phyloP scores from a whole-genome alignment of 2,329 filamentous ascomycete species.

The Aspergillus pseudonomiae region DNA sequence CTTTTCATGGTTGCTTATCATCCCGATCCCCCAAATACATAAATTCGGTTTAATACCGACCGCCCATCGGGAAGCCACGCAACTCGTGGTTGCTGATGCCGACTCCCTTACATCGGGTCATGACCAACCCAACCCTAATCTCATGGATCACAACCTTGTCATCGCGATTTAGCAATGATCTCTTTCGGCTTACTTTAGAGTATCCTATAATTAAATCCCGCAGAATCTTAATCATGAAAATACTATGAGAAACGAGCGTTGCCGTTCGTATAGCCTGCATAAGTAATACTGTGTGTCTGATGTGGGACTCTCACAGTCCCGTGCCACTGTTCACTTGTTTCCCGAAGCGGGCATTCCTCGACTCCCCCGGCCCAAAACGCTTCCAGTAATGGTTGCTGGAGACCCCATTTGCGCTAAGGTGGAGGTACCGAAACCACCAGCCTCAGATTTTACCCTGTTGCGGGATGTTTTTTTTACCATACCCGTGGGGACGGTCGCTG shows the following conservation, averaged over 20 bases:
- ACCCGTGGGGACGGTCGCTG: slow-evolving; percentile 15
- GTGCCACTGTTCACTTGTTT: slow-evolving; percentile 16
- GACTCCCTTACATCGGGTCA: slow-evolving; percentile 31
- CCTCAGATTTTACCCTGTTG: slow-evolving; percentile 22
- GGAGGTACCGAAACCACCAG: slow-evolving; percentile 12
- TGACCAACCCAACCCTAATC: slow-evolving; percentile 23
- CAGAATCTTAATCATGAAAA: not conserved
- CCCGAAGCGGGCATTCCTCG: slow-evolving; percentile 33
- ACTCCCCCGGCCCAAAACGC: slow-evolving; percentile 25
- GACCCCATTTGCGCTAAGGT: slow-evolving; percentile 7
- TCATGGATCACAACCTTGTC: slow-evolving; percentile 17
- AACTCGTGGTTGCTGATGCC: slow-evolving; percentile 20
- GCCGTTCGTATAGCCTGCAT: slow-evolving; percentile 7
- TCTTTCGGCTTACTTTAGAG: not conserved
- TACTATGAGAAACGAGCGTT: too few relatives aligned
- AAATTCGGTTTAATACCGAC: slow-evolving; percentile 10
- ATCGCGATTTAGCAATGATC: not conserved
- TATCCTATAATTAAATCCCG: not conserved
- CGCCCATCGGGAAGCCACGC: slow-evolving; percentile 20
- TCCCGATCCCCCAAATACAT: not conserved
- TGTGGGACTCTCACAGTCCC: slow-evolving; percentile 2
- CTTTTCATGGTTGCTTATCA: not conserved
- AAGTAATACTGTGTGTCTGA: not conserved
- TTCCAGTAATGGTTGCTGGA: slow-evolving; percentile 15
- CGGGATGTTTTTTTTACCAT: slow-evolving; percentile 10